Evolutionary conservation across 176 grass and related monocot genomes (phyloP).

Genomic region (Bromus sterilis): DNA sequence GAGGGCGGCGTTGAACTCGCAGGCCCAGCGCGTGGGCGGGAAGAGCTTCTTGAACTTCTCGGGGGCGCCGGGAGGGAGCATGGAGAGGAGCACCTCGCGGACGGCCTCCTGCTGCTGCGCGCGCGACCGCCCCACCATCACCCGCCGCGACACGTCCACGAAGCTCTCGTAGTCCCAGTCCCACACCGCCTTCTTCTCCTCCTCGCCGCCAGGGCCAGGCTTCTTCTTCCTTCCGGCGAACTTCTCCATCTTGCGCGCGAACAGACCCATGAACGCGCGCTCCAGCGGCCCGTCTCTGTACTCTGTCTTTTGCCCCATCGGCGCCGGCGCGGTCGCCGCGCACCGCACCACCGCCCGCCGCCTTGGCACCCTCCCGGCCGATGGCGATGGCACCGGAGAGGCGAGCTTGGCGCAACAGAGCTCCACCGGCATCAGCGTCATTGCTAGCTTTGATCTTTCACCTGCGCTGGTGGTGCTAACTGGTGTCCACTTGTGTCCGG

Average conservation of each 20-base stretch:
- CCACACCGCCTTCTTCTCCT: constrained; percentile 39
- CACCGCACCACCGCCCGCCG: constrained; percentile 22
- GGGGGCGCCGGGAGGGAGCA: constrained; percentile 73
- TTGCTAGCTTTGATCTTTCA: not conserved
- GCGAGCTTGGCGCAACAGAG: not conserved
- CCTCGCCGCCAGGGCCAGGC: not conserved
- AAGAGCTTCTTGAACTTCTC: constrained; percentile 81
- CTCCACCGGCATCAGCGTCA: constrained; percentile 5
- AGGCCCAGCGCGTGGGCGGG: constrained; percentile 72
- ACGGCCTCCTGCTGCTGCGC: constrained; percentile 87
- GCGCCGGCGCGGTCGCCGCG: constrained; percentile 54
- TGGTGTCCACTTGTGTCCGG: not conserved
- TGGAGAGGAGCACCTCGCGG: constrained; percentile 77
- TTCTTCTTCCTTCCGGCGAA: not conserved
- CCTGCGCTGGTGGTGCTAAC: not conserved
- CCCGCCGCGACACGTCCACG: constrained; percentile 80
- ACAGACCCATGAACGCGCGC: constrained; percentile 78
- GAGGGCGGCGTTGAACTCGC: constrained; percentile 89
- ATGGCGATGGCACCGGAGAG: not conserved
- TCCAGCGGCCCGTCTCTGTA: constrained; percentile 71
- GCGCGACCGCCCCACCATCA: constrained; percentile 69
- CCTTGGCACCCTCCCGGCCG: not conserved
- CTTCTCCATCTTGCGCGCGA: constrained; percentile 95
- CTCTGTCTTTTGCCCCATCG: constrained; percentile 90
- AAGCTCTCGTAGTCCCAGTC: constrained; percentile 89